phyloP scores from a whole-genome alignment of 1,284 basidiomycete genomes.

The Trichosporon coremiiforme region DNA sequence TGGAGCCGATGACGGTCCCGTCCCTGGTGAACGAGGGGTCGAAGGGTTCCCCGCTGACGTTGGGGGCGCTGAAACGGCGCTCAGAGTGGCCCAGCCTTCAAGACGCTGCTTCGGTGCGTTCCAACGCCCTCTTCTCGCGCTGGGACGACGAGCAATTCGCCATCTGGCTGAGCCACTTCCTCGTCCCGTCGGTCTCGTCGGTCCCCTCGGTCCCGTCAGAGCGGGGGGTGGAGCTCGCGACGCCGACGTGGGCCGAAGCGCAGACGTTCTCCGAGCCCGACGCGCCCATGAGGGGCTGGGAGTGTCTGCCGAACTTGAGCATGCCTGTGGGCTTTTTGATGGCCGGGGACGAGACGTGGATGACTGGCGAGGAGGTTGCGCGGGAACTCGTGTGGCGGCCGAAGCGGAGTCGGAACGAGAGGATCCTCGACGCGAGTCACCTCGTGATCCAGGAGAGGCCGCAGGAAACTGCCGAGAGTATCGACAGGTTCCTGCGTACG shows the following conservation, averaged over 20 bases:
- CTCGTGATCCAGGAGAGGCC: constrained; percentile 50
- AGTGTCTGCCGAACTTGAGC: constrained; percentile 37
- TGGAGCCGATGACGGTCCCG: constrained; percentile 67
- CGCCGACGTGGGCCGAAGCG: constrained; percentile 46
- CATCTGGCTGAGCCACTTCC: constrained; percentile 67
- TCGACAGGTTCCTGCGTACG: constrained; percentile 42
- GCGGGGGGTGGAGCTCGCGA: constrained; percentile 34
- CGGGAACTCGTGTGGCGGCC: constrained; percentile 45
- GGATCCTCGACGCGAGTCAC: constrained; percentile 43
- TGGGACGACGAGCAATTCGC: constrained; percentile 66
- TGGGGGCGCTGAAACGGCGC: constrained; percentile 65
- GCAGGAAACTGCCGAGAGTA: constrained; percentile 38
- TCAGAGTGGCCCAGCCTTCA: constrained; percentile 61
- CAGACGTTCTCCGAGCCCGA: constrained; percentile 41
- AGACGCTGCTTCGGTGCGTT: constrained; percentile 63
- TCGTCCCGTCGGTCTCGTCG: too few species aligned
- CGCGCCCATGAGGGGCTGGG: constrained; percentile 41
- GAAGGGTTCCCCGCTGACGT: constrained; percentile 32
- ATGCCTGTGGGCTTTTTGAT: constrained; percentile 45
- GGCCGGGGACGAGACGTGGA: constrained; percentile 36
- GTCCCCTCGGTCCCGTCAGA: too few species aligned
- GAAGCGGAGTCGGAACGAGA: constrained; percentile 37
- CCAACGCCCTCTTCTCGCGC: constrained; percentile 52
- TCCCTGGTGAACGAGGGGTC: not conserved
- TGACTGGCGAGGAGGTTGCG: constrained; percentile 35